Base-by-base conservation (phyloP, 345 rosid genomes). In the Eucalyptus grandis region DNA sequence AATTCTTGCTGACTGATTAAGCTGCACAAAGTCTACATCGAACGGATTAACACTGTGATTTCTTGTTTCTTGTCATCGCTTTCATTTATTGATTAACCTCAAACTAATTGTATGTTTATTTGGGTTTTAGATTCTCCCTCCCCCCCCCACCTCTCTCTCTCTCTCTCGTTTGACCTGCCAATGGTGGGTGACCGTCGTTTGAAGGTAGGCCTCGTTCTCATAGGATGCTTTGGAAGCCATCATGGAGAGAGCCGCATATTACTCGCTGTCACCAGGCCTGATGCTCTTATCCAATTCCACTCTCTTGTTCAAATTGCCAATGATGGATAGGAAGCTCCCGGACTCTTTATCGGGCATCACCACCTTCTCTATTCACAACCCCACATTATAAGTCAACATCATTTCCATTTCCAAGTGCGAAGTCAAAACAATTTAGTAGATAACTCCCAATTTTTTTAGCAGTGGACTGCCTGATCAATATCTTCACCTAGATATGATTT, bases 191-290 rank as follows among this genome's bases (percentile, higher is more conserved):
- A 95, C 95, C 9, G 89, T 89, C 26, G 87, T 24, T 89, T 92
- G 13, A 17, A 94, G 89, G 90, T 92, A 94, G 88, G 94, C 94
- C 21, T 90, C 86, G 89, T 97, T 95, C 92, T 97, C 97, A 49
- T 96, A 96, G 12, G 95, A 91, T 54, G 93, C 89, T 91, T 96
- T 97, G 14, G 95, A 89, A 89, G 97, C 92, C 98, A 96, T 95
- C 56, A 96, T 87, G n/a, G 96, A 91, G 49, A 97, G 93, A 40
- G 93, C 92, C 13, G 95, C 92, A 86, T 89, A 87, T 90, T 94
- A 95, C 86, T 81, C 89, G 49, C 91, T 90, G 86, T 94, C 94
- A 51, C 92, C 94, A 11, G 67, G 92, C 49, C 53, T 91, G 24
- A 93, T 92, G 47, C 89, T 93, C 30, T 67, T 62, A 89, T 95